Evolutionary conservation across 2,329 filamentous ascomycete species (phyloP).

Genomic region (Colletotrichum coccodes): DNA sequence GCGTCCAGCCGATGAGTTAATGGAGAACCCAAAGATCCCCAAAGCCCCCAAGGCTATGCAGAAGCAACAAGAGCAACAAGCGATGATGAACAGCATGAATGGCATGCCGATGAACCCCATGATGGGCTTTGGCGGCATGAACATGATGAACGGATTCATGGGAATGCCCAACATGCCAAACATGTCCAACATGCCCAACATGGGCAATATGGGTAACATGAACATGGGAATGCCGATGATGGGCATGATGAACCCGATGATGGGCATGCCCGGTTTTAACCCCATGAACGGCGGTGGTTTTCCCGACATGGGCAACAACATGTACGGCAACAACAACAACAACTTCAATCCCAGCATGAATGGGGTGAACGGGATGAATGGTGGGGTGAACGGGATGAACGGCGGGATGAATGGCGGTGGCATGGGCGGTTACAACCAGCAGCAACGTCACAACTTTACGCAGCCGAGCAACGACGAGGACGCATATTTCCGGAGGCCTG

Average conservation of each 20-base stretch:
- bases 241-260: slow-evolving; percentile 42
- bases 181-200: slow-evolving; percentile 37
- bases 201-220: slow-evolving; percentile 41
- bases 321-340: slow-evolving; percentile 47
- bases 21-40: slow-evolving; percentile 72
- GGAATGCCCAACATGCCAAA: slow-evolving; percentile 51
- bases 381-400: slow-evolving; percentile 44
- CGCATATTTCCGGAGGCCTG: slow-evolving; percentile 94
- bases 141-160: slow-evolving; percentile 38
- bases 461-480: slow-evolving; percentile 79
- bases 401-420: slow-evolving; percentile 44
- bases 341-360: slow-evolving; percentile 45
- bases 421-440: slow-evolving; percentile 25
- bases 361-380: slow-evolving; percentile 42
- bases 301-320: slow-evolving; percentile 41
- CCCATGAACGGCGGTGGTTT: slow-evolving; percentile 38
- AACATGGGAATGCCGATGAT: slow-evolving; percentile 39
- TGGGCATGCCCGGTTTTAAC: slow-evolving; percentile 33
- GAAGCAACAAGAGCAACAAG: slow-evolving; percentile 60
- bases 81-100: slow-evolving; percentile 58
- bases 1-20: slow-evolving; percentile 79
- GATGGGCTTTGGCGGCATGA: slow-evolving; percentile 35
- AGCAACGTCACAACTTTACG: slow-evolving; percentile 50
- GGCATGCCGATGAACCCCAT: slow-evolving; percentile 45
- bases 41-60: slow-evolving; percentile 75